Conservation (phyloP, 768 basidiomycete genomes). For the Tricholoma terreum region DNA sequence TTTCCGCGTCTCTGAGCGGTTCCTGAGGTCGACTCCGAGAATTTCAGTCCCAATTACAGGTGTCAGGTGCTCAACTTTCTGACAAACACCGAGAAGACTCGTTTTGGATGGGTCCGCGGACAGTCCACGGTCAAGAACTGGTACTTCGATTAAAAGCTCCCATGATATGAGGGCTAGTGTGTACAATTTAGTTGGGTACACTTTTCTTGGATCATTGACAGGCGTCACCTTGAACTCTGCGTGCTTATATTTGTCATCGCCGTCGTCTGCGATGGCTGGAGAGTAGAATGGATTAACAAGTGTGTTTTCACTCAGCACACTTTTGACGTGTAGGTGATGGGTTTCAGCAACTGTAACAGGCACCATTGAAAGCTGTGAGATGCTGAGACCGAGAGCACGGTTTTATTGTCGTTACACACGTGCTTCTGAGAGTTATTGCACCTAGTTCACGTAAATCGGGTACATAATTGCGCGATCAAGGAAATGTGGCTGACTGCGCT, state of each 20-base stretch:
- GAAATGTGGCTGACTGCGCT: background rate
- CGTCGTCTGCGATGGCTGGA: constrained; percentile 50
- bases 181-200: background rate
- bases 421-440: background rate
- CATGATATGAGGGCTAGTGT: constrained; percentile 57
- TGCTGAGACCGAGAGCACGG: too few species aligned
- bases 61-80: constrained; percentile 65
- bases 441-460: background rate
- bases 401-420: background rate
- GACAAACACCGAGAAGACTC: constrained; percentile 58
- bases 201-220: background rate
- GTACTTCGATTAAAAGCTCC: constrained; percentile 56
- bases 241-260: constrained; percentile 49
- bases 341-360: constrained; percentile 16
- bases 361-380: too few species aligned
- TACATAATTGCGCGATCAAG: background rate
- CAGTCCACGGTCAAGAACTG: constrained; percentile 66
- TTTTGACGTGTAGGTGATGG: background rate
- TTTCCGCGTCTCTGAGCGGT: constrained; percentile 64
- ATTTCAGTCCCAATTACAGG: constrained; percentile 77
- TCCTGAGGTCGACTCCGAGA: constrained; percentile 66
- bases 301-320: constrained; percentile 7
- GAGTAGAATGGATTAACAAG: constrained; percentile 69
- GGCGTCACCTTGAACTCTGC: constrained; percentile 39
- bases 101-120: constrained; percentile 69